Conservation (phyloP, 164 flowering plant genomes). For the Sedum album region DNA sequence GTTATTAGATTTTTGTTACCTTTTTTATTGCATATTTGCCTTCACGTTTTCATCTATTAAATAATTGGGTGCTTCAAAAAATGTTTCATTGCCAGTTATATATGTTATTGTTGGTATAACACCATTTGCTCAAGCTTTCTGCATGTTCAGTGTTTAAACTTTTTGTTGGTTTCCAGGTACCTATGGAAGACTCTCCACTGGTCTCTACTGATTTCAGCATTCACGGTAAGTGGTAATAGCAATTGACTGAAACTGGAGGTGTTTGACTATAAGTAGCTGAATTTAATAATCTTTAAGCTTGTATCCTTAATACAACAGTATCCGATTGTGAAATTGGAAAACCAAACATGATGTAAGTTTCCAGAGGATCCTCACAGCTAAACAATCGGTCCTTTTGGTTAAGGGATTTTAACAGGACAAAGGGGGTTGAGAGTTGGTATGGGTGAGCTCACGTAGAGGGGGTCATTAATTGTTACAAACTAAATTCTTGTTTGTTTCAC, state of each 20-base stretch:
- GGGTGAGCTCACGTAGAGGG: not conserved
- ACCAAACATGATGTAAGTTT: not conserved
- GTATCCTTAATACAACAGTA: not conserved
- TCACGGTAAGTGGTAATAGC: conserved; percentile 48
- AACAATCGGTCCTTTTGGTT: not conserved
- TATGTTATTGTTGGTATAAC: not conserved
- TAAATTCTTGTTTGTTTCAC: not conserved
- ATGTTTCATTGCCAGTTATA: not conserved
- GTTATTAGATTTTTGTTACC: not conserved
- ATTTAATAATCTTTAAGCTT: not conserved
- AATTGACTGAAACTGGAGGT: not conserved
- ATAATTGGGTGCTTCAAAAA: not conserved
- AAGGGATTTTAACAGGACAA: not conserved
- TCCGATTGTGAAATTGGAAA: not conserved
- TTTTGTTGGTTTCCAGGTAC: conserved; percentile 32
- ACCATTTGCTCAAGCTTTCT: not conserved
- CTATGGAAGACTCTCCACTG: conserved; percentile 52
- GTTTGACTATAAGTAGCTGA: not conserved
- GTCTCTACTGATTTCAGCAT: conserved; percentile 78
- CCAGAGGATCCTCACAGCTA: not conserved
- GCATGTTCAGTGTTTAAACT: not conserved
- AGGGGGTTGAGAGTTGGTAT: not conserved
- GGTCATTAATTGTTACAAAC: not conserved
- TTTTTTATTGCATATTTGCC: too few species aligned
- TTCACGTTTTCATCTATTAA: not conserved